Base-by-base conservation (phyloP, 306 rosid genomes). In the Corylus avellana region DNA sequence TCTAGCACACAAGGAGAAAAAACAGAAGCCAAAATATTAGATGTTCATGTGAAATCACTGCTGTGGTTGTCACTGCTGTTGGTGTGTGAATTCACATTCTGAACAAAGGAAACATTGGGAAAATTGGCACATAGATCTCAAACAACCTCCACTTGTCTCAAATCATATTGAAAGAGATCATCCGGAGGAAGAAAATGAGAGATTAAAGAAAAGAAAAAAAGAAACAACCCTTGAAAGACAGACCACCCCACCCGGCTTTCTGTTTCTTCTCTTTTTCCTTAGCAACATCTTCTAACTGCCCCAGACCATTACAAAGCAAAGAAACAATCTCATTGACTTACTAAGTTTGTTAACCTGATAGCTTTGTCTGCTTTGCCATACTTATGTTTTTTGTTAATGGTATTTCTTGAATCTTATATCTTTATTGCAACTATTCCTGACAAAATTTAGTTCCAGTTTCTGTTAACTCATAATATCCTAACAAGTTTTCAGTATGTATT, bases 1-100 rank as follows among this genome's bases (percentile, higher is more conserved):
- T 74, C 85, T 81, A 63, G n/a, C 13, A 37, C 70, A 75, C 37
- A 20, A 63, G 25, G 79, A 73, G 51, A 76, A 47, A 58, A 46
- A 75, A 80, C 46, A 80, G 39, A 67, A 75, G 8, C 67, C 49
- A 6, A 79, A 59, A 56, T 48, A 56, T 84, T 47, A 70, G 70
- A 82, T 77, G 83, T 49, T 53, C 57, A 61, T 5, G 53, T 54
- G 56, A 72, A 35, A 76, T 77, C 55, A 68, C 44, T 72, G 66
- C 18, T 62, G 84, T 44, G 79, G 56, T 74, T 42, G 16, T 20
- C 59, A 22, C 51, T 18, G 42, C 7, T 67, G 25, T 39, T 35
- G 71, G 46, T 25, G 2, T 16, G 49, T 16, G 13, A 64, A 64
- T 66, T 66, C 27, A 62, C 44, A 27, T 18, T 32, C 49, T 16